Percentiles rank a stretch among this genome's conserved stretches.
These are phyloP conservation scores for Alternaria rosae DNA, from an alignment of 2,329 filamentous ascomycete species.

Conservation along the genomic window DNA sequence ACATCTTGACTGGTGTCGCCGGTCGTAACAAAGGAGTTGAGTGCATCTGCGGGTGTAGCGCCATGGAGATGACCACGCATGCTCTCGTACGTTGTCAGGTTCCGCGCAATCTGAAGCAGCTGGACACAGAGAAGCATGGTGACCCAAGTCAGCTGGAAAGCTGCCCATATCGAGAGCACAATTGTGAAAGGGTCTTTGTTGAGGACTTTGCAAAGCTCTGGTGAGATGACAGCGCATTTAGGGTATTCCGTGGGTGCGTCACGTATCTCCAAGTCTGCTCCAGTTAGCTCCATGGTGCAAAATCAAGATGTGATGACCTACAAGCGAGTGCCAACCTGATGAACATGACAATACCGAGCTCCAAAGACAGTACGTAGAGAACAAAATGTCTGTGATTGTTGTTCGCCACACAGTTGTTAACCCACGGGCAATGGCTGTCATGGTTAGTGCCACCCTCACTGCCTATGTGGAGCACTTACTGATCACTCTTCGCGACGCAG, in stretches of 20 bases:
- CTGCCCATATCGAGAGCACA: constrained; percentile 78
- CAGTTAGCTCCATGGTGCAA: constrained; percentile 32
- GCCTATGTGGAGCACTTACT: constrained; percentile 66
- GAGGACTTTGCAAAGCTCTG: constrained; percentile 75
- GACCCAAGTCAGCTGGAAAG: constrained; percentile 90
- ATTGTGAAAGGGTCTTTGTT: constrained; percentile 86
- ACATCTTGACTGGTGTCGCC: constrained; percentile 69
- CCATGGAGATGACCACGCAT: constrained; percentile 81
- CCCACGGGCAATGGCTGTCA: constrained; percentile 93
- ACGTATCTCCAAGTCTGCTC: constrained; percentile 68
- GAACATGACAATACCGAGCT: constrained; percentile 75
- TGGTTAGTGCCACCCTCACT: constrained; percentile 21
- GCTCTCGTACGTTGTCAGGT: constrained; percentile 95
- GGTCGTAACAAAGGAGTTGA: constrained; percentile 79
- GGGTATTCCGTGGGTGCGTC: constrained; percentile 56
- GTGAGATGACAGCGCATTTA: constrained; percentile 78
- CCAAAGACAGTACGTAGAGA: constrained; percentile 81
- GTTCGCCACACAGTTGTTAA: constrained; percentile 92
- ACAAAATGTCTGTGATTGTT: constrained; percentile 98
- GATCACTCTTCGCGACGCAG: constrained; percentile 95
- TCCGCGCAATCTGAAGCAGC: constrained; percentile 87
- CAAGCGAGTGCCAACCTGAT: constrained; percentile 77
- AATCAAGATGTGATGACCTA: constrained; percentile 53
- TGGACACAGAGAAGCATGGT: constrained; percentile 97
- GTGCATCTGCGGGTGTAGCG: constrained; percentile 62